phyloP scores from a whole-genome alignment of 2,329 filamentous ascomycete genomes.

The Botrytis pseudocinerea region DNA sequence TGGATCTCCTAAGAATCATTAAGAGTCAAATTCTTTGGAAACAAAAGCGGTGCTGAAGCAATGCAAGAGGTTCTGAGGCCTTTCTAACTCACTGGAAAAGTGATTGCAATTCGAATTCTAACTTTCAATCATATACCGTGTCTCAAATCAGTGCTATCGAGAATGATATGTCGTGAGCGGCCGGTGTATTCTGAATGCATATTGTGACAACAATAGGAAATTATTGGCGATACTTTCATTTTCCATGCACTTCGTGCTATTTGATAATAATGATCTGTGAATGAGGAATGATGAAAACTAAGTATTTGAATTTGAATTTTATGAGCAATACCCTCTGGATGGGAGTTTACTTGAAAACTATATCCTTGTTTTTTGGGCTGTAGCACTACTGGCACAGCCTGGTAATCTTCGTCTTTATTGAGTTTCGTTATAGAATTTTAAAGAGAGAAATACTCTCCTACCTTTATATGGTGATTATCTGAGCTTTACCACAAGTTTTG shows the following conservation, averaged over 20 bases:
- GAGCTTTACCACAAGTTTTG: rapidly evolving
- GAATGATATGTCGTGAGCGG: not conserved
- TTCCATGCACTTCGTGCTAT: too few relatives aligned
- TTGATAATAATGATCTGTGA: not conserved
- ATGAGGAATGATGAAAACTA: not conserved
- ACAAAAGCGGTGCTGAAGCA: too few relatives aligned
- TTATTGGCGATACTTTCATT: not conserved
- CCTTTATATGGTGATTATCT: not conserved
- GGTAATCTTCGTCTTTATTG: too few relatives aligned
- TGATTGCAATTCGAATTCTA: not conserved
- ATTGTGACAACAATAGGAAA: not conserved
- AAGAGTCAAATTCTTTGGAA: too few relatives aligned
- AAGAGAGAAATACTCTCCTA: not conserved
- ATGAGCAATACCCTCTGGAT: not conserved
- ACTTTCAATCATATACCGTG: rapidly evolving
- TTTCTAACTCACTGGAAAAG: not conserved
- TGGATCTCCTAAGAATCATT: too few relatives aligned
- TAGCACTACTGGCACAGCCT: too few relatives aligned
- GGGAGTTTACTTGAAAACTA: not conserved
- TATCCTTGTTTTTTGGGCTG: too few relatives aligned
- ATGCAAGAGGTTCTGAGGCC: not conserved
- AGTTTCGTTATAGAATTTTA: not conserved
- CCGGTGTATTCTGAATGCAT: not conserved
- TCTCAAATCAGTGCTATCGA: not conserved
- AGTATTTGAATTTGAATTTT: rapidly evolving